phyloP scores from a whole-genome alignment of 2,329 filamentous ascomycete species.

The Thyridium curvatum region DNA sequence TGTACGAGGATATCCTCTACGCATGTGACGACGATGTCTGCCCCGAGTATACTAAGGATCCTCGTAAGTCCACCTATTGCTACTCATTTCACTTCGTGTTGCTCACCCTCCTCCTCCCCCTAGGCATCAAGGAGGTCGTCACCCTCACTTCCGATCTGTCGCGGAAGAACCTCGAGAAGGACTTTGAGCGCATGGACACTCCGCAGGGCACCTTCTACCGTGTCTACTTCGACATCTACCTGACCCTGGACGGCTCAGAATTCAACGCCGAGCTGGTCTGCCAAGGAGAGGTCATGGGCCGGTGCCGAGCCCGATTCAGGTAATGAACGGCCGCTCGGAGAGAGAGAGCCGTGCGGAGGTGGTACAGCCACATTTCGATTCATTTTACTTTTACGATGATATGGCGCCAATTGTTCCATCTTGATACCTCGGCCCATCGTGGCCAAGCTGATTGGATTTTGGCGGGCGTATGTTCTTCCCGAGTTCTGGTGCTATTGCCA shows the following conservation, averaged over 20 bases:
- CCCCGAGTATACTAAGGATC: constrained; percentile 98
- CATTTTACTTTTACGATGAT: too few relatives aligned
- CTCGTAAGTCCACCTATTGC: constrained; percentile 61
- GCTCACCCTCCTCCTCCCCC: constrained; percentile 15
- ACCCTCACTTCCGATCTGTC: constrained; percentile 95
- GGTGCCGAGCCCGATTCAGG: constrained; percentile 85
- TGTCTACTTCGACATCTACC: constrained; percentile 72
- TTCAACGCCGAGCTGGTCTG: constrained; percentile 99
- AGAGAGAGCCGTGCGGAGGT: neutral
- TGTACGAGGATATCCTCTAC: constrained; percentile 98
- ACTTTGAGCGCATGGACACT: constrained; percentile 99
- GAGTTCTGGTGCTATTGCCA: too few relatives aligned
- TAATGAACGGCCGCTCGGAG: constrained; percentile 30
- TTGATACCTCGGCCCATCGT: neutral
- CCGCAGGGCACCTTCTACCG: constrained; percentile 95
- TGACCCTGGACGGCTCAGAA: constrained; percentile 93
- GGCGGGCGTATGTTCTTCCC: too few relatives aligned
- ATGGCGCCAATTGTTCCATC: too few relatives aligned
- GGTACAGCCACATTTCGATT: too few relatives aligned
- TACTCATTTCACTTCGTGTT: neutral
- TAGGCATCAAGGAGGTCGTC: constrained; percentile 98
- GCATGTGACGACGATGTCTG: constrained; percentile 97
- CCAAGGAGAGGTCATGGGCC: constrained; percentile 97
- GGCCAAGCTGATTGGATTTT: neutral
- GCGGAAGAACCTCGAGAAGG: constrained; percentile 97